Base-by-base conservation (phyloP, 2,329 filamentous ascomycete species). In the Monilinia fructicola region DNA sequence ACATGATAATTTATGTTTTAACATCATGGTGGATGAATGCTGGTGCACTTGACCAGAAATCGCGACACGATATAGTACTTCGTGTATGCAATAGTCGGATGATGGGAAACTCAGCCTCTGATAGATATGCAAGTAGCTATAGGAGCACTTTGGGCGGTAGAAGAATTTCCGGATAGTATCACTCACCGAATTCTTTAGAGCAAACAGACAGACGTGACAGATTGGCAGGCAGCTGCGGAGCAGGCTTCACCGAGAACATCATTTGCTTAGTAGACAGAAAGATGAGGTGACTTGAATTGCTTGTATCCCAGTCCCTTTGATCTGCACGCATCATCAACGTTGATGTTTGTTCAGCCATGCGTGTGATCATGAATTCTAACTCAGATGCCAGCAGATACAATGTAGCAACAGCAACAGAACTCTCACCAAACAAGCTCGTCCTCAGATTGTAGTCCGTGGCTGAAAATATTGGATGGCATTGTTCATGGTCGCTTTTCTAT, bases 21-120 rank as follows among this genome's bases (percentile, higher is more conserved):
- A 60, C 14, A 16, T 23, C 54, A 23, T 50, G n/a, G n/a, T 31
- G 28, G 12, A 50, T 60, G 58, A 50, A n/a, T 50, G 26, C 53
- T 40, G 58, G 44, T 35, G 21, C 58, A 60, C 58, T 60, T 38
- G 58, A 60, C 28, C 58, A 60, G 58, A 28, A 38, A 60, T 60
- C 44, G 31, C 44, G 35, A 12, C 31, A 38, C 44, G 18, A 26
- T 38, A 48, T 7, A 26, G 38, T 12, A 3, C 44, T 60, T 60
- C 44, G 44, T 60, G 44, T 60, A 60, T 60, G 58, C 58, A 60
- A 16, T 4, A 50, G 44, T 50, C n/a, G 58, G 31, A n/a, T 60
- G 44, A 38, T 38, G 35, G n/a, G 16, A 3, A 60, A 7, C 12
- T 26, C 44, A 40, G 14, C 21, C 35, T 60, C 16, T 50, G 18